Percentiles rank a stretch among this genome's conserved stretches.
Evolutionary conservation across 2,329 filamentous ascomycete genomes (phyloP).

Genomic region (Aspergillus flavus): DNA sequence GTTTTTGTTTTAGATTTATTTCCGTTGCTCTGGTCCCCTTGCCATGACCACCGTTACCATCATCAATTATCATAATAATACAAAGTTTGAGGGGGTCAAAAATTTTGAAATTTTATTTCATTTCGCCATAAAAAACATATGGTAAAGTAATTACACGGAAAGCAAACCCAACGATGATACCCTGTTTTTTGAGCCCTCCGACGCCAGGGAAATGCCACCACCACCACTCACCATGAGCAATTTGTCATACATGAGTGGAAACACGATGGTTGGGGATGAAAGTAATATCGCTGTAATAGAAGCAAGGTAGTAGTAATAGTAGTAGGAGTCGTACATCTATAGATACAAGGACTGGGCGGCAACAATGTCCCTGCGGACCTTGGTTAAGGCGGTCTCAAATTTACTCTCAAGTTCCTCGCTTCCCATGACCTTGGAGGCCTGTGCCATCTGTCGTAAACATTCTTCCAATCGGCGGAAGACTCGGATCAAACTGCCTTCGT

Average conservation of each 20-base stretch:
- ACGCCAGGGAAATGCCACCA: slow-evolving; percentile 8
- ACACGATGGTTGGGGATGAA: slow-evolving; percentile 5
- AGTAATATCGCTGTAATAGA: slow-evolving; percentile 14
- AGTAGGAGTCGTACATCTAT: slow-evolving; percentile 46
- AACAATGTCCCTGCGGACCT: slow-evolving; percentile 91
- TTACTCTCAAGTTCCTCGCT: slow-evolving; percentile 90
- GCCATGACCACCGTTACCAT: not conserved
- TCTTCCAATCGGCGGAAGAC: slow-evolving; percentile 96
- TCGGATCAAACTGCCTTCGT: slow-evolving; percentile 94
- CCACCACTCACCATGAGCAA: not conserved
- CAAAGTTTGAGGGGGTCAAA: not conserved
- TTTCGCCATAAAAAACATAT: slow-evolving; percentile 6
- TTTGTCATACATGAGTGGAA: not conserved
- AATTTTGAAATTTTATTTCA: not conserved
- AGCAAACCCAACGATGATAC: not conserved
- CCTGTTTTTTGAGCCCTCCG: not conserved
- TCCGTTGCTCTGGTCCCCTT: not conserved
- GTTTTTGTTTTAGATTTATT: not conserved
- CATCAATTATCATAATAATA: not conserved
- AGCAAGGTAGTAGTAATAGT: not conserved
- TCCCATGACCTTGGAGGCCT: slow-evolving; percentile 97
- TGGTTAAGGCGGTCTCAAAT: slow-evolving; percentile 82
- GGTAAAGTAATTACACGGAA: slow-evolving; percentile 1
- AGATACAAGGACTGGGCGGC: slow-evolving; percentile 92
- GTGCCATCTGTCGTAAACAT: slow-evolving; percentile 88